A percentile compares a stretch with the other conserved stretches of the same genome.
Conservation (phyloP, 2,329 filamentous ascomycete genomes). For the Colletotrichum tabaci region DNA sequence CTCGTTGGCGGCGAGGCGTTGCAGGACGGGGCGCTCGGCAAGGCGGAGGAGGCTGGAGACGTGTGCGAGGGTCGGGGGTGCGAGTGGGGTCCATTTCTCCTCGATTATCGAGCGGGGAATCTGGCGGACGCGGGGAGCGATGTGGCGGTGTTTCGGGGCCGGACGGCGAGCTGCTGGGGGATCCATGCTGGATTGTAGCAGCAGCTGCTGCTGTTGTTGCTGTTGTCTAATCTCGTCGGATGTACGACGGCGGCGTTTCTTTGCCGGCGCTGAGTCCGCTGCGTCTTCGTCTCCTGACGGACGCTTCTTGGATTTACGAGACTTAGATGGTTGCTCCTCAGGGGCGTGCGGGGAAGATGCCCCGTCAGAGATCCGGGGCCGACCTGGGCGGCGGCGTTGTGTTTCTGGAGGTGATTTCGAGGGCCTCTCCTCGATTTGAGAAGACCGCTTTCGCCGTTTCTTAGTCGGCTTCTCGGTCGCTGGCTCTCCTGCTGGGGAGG, state of each 20-base stretch:
- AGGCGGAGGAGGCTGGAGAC: conserved; percentile 71
- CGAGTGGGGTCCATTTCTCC: conserved; percentile 76
- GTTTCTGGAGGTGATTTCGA: conserved; percentile 28
- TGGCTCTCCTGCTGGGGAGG: not conserved
- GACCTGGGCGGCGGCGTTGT: conserved; percentile 41
- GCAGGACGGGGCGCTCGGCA: conserved; percentile 74
- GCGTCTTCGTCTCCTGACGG: conserved; percentile 1
- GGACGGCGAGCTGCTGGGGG: conserved; percentile 46
- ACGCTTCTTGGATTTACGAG: conserved; percentile 35
- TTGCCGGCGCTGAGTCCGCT: conserved; percentile 16
- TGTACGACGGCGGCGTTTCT: conserved; percentile 30
- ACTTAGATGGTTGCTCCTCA: conserved; percentile 41
- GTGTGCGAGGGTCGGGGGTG: conserved; percentile 67
- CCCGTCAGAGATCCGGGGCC: conserved; percentile 35
- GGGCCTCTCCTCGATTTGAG: conserved; percentile 22
- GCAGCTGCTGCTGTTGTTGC: conserved; percentile 32
- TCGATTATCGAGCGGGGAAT: conserved; percentile 77
- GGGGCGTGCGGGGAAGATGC: conserved; percentile 28
- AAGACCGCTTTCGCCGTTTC: conserved; percentile 16
- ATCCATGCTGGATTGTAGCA: conserved; percentile 2
- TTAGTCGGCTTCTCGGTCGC: conserved; percentile 18
- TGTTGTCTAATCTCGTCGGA: conserved; percentile 23
- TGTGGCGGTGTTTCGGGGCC: conserved; percentile 62
- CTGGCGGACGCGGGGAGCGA: conserved; percentile 65
- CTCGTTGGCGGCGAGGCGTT: conserved; percentile 65